These are phyloP conservation scores for Aspergillus sclerotiicarbonarius DNA, from an alignment of 495 filamentous ascomycete species.

Conservation along the genomic window DNA sequence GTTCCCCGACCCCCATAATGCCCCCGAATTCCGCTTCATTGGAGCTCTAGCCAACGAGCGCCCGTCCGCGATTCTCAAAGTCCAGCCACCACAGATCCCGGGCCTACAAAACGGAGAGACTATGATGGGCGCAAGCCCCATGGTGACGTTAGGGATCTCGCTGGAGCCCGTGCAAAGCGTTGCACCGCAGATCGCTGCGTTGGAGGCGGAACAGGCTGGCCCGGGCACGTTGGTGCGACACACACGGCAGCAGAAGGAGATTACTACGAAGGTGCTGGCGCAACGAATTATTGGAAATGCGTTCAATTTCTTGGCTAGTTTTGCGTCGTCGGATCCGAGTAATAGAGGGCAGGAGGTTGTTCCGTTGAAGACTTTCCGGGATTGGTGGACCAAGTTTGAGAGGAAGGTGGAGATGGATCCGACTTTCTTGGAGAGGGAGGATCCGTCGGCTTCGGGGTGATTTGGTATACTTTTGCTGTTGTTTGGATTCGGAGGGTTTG, in stretches of 20 bases:
- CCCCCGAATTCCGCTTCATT: conserved; percentile 69
- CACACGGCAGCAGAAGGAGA: conserved; percentile 33
- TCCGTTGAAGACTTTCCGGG: conserved; percentile 83
- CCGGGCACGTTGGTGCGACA: conserved; percentile 25
- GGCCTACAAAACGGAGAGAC: conserved; percentile 39
- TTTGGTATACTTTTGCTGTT: background rate
- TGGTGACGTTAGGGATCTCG: conserved; percentile 74
- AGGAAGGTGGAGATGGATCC: conserved; percentile 81
- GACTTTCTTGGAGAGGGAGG: conserved; percentile 81
- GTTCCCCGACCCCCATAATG: conserved; percentile 46
- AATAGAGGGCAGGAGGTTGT: conserved; percentile 72
- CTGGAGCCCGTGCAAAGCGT: conserved; percentile 75
- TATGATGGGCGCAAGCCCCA: conserved; percentile 42
- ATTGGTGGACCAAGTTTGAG: conserved; percentile 99
- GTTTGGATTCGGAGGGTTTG: background rate
- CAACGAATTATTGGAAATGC: conserved; percentile 93
- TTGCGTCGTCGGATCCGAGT: conserved; percentile 54
- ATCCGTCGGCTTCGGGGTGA: conserved; percentile 32
- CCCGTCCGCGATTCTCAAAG: conserved; percentile 82
- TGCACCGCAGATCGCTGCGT: conserved; percentile 59
- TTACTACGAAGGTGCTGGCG: conserved; percentile 72
- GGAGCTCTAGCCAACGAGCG: conserved; percentile 87
- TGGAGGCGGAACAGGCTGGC: conserved; percentile 43
- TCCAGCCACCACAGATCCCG: conserved; percentile 38
- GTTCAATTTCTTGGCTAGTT: conserved; percentile 95